Evolutionary conservation across 2,329 filamentous ascomycete genomes (phyloP), one percentile per base, ranked within the genome.

Genomic region (Neofusicoccum laricinum): DNA sequence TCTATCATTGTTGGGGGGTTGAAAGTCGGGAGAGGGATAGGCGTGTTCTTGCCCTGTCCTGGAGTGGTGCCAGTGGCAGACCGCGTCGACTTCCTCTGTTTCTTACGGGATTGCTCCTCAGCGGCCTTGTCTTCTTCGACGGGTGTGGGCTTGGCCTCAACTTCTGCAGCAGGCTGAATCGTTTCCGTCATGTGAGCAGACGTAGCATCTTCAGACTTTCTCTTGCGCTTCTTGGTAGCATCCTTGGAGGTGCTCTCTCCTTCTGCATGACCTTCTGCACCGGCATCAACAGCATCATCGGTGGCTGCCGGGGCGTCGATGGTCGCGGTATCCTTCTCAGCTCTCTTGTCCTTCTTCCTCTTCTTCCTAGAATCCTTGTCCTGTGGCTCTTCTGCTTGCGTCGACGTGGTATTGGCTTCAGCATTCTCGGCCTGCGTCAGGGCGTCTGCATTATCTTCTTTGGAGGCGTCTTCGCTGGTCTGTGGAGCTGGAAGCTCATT

Each of bases 211-310:
- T 59, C 55, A 4, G 51, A 45, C 19, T 51, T 64, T 32, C 53
- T 58, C 63, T 64, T 64, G 43, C 63, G 51, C 19, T 64, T 64
- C 45, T 64, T 64, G 11, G 15, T 59, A 15, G 21, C 21, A 10
- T 34, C 17, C 21, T 53, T 50, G 8, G 25, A 30, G 25, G 25
- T 30, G 25, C 25, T 30, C 25, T 58, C 32, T 8, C 46, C 45
- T 21, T 5, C 40, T 17, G 40, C 40, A 15, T 25, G 15, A 14
- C 34, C 57, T 5, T 30, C 17, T 8, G 8, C 19, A 25, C 14
- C 30, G 3, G 43, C 15, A n/a, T 49, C 43, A 15, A 30, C n/a
- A 19, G 12, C 34, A 32, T 19, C 34, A 12, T 49, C 50, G 32
- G 32, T 41, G 32, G 40, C 17, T 4, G 10, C n/a, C 11, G 40